Conservation (phyloP, 805 yeast genomes). For the Wickerhamomyces silvicola region DNA sequence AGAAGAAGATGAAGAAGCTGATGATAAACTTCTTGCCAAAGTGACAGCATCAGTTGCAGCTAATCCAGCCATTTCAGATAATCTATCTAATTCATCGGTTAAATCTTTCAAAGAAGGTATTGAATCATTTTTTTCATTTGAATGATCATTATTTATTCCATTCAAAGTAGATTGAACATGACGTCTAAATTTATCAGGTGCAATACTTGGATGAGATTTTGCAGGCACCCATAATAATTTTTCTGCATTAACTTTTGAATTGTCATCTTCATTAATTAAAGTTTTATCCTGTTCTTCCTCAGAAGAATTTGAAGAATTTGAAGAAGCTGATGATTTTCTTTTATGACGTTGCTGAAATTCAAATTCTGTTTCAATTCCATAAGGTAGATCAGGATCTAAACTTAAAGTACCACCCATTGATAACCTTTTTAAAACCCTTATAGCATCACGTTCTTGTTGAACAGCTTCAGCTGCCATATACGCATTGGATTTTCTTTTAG, state of each 20-base stretch:
- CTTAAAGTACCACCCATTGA: conserved; percentile 51
- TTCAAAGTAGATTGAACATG: conserved; percentile 46
- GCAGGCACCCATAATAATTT: conserved; percentile 93
- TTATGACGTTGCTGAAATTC: conserved; percentile 20
- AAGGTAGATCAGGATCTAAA: conserved; percentile 69
- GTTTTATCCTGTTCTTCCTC: conserved; percentile 5
- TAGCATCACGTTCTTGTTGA: conserved; percentile 67
- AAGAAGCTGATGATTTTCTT: conserved; percentile 14
- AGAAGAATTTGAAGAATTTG: conserved; percentile 11
- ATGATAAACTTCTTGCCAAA: conserved; percentile 71
- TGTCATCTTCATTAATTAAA: conserved; percentile 4
- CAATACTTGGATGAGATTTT: conserved; percentile 85
- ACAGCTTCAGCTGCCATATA: conserved; percentile 68
- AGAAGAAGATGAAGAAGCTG: conserved; percentile 51
- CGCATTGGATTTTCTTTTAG: conserved; percentile 38
- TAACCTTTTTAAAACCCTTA: conserved; percentile 65
- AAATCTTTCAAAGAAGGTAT: conserved; percentile 66
- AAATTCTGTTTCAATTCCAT: conserved; percentile 25
- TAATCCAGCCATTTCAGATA: conserved; percentile 73
- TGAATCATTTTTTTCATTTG: conserved; percentile 9
- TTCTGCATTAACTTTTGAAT: conserved; percentile 28
- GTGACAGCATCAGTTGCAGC: conserved; percentile 78
- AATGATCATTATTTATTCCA: conserved; percentile 17
- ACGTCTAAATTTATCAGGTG: conserved; percentile 76
- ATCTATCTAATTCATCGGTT: conserved; percentile 66